A percentile compares a stretch with the other conserved stretches of the same genome.
phyloP scores from a whole-genome alignment of 2,329 filamentous ascomycete genomes.

The Penicillium brevicompactum region DNA sequence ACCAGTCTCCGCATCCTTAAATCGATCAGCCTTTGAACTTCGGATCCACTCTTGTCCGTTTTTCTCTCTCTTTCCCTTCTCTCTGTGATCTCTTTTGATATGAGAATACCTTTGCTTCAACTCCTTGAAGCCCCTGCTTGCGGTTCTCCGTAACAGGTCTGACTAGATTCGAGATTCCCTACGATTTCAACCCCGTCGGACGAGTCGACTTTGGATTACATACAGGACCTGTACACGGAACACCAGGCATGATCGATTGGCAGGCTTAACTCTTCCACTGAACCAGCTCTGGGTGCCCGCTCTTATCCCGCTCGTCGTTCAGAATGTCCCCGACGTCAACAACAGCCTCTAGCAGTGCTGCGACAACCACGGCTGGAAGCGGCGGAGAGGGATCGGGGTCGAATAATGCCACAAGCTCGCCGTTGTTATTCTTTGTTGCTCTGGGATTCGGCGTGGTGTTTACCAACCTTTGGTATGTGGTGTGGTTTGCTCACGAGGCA shows the following conservation, averaged over 20 bases:
- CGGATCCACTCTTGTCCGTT: neutral
- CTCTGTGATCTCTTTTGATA: neutral
- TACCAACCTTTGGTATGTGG: constrained; percentile 89
- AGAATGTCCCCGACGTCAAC: constrained; percentile 34
- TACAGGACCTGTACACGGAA: constrained; percentile 8
- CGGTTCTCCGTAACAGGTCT: neutral
- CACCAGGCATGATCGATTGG: constrained; percentile 5
- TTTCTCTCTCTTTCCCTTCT: neutral
- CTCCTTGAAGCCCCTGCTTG: neutral
- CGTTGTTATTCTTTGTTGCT: constrained; percentile 88
- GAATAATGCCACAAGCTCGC: constrained; percentile 65
- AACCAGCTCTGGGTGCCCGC: neutral
- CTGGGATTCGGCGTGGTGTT: constrained; percentile 97
- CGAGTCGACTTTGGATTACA: neutral
- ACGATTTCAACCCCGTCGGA: neutral
- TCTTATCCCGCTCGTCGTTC: neutral
- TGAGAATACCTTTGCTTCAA: neutral
- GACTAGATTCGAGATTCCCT: neutral
- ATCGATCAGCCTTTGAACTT: neutral
- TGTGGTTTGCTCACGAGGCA: neutral
- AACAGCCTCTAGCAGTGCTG: constrained; percentile 27
- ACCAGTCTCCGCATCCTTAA: constrained; percentile 4
- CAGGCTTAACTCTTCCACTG: constrained; percentile 1
- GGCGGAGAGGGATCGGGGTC: constrained; percentile 35
- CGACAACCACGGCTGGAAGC: constrained; percentile 29